A percentile compares a stretch with the other conserved stretches of the same genome.
Evolutionary conservation across 129 eudicot genomes (phyloP).

Genomic region (Daucus carota): DH1_v3.0 NC_030386.2:2923501-2924000

Average conservation of each 20-base stretch:
- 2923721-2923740: constrained; percentile 88
- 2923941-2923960: constrained; percentile 13
- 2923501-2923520: constrained; percentile 96
- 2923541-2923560: constrained; percentile 18
- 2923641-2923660: constrained; percentile 65
- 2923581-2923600: neutral
- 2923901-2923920: constrained; percentile 32
- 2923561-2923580: constrained; percentile 16
- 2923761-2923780: constrained; percentile 5
- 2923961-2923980: constrained; percentile 11
- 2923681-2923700: constrained; percentile 61
- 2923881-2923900: constrained; percentile 28
- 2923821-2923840: constrained; percentile 43
- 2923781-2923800: constrained; percentile 12
- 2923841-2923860: constrained; percentile 70
- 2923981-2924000: neutral
- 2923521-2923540: constrained; percentile 55
- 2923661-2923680: constrained; percentile 36
- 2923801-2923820: constrained; percentile 32
- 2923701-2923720: constrained; percentile 93
- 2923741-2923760: constrained; percentile 62
- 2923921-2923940: constrained; percentile 46
- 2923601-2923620: neutral
- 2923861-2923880: constrained; percentile 56
- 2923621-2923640: neutral